These are phyloP conservation scores for Massospora cicadina DNA, from an alignment of 371 early-diverging fungal species.

Conservation along the genomic window DNA sequence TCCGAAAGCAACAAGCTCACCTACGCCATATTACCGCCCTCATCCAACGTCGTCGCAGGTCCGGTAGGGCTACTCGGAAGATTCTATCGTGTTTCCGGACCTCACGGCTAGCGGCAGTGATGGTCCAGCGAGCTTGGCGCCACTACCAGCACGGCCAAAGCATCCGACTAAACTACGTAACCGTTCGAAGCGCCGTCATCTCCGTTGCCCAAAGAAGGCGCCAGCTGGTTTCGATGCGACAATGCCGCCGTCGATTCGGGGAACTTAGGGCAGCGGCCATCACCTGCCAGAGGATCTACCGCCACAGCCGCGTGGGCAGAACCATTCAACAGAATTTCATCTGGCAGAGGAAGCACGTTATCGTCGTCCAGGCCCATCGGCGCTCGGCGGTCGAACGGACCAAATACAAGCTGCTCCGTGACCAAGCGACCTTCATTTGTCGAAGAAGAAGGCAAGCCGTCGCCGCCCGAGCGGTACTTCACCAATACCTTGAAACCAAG, in stretches of 20 bases:
- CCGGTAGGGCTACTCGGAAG: neutral
- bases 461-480: neutral
- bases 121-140: neutral
- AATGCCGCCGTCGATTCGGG: neutral
- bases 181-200: neutral
- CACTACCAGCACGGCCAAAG: neutral
- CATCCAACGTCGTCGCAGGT: neutral
- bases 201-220: neutral
- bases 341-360: neutral
- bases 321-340: neutral
- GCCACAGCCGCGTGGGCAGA: neutral
- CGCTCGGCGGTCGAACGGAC: neutral
- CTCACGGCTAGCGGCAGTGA: neutral
- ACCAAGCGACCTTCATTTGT: neutral
- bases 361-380: neutral
- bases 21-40: neutral
- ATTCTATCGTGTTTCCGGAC: neutral
- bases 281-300: neutral
- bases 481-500: neutral
- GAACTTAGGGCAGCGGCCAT: conserved; percentile 1
- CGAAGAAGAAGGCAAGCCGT: neutral
- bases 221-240: neutral
- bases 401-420: neutral
- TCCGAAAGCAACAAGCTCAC: neutral
- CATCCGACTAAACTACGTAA: neutral